phyloP scores from a whole-genome alignment of 2,329 filamentous ascomycete species.

The Orbilia ellipsospora region DNA sequence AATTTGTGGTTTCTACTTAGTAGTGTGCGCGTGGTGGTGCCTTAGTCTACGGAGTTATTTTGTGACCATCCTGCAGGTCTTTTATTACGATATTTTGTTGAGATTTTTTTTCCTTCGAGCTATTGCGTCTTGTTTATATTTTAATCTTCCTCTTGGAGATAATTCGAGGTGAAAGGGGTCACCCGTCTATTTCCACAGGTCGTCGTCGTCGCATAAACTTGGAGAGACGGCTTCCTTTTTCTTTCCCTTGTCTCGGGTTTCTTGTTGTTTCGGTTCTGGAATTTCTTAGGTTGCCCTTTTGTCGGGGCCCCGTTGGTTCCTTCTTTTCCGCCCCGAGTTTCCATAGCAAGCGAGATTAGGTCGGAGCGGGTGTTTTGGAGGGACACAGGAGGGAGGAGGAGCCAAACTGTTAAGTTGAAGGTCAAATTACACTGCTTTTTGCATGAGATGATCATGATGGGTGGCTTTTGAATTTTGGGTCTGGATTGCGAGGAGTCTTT shows the following conservation, averaged over 20 bases:
- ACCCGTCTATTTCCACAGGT: slow-evolving; percentile 9
- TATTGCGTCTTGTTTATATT: background rate
- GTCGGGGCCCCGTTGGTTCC: slow-evolving; percentile 18
- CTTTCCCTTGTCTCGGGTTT: slow-evolving; percentile 22
- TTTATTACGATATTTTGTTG: background rate
- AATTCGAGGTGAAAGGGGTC: slow-evolving; percentile 9
- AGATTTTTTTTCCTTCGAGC: background rate
- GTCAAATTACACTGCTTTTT: slow-evolving; percentile 13
- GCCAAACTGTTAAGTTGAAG: slow-evolving; percentile 18
- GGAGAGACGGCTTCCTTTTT: background rate
- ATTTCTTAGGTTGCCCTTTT: slow-evolving; percentile 24
- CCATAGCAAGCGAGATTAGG: slow-evolving; percentile 54
- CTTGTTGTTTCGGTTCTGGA: slow-evolving; percentile 11
- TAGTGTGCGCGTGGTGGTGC: background rate
- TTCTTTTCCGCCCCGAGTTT: slow-evolving; percentile 40
- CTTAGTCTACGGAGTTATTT: slow-evolving; percentile 15
- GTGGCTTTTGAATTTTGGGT: slow-evolving; percentile 28
- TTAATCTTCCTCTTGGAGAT: slow-evolving; percentile 16
- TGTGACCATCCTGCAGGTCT: background rate
- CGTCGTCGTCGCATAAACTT: slow-evolving; percentile 15
- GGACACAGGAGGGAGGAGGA: background rate
- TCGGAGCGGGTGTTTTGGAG: slow-evolving; percentile 14
- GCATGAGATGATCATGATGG: slow-evolving; percentile 25
- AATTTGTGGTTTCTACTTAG: slow-evolving; percentile 1
- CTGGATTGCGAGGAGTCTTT: slow-evolving; percentile 3